Percentiles rank a stretch among this genome's conserved stretches.
Evolutionary conservation across 192 early-diverging fungal species (phyloP).

Genomic region (Coemansia umbellata): DNA sequence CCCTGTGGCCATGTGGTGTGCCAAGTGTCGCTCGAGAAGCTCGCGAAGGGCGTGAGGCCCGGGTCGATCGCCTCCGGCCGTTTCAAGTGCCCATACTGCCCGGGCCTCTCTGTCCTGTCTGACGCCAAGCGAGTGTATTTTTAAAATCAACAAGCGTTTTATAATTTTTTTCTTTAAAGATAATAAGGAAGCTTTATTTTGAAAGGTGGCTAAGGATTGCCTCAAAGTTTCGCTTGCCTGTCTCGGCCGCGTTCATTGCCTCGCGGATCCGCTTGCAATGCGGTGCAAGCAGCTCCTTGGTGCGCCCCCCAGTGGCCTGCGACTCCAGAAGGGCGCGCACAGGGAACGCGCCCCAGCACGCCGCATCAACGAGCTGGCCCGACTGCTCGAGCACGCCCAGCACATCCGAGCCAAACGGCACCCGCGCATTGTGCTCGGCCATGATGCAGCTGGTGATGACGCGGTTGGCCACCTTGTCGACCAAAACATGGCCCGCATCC

Average conservation of each 20-base stretch:
- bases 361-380: slow-evolving; percentile 22
- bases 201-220: slow-evolving; percentile 18
- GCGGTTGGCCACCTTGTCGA: slow-evolving; percentile 35
- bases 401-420: slow-evolving; percentile 24
- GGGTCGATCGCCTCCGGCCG: slow-evolving; percentile 44
- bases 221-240: slow-evolving; percentile 12
- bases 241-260: slow-evolving; percentile 9
- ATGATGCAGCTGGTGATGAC: slow-evolving; percentile 41
- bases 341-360: slow-evolving; percentile 43
- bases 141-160: neutral
- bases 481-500: slow-evolving; percentile 18
- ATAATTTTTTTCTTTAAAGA: neutral
- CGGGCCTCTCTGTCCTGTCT: slow-evolving; percentile 69
- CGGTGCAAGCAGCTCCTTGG: slow-evolving; percentile 20
- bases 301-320: slow-evolving; percentile 18
- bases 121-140: slow-evolving; percentile 50
- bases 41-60: slow-evolving; percentile 68
- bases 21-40: slow-evolving; percentile 80
- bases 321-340: slow-evolving; percentile 48
- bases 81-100: slow-evolving; percentile 99
- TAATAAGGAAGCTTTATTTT: neutral
- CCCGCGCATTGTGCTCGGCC: slow-evolving; percentile 35
- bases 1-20: slow-evolving; percentile 95
- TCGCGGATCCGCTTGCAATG: slow-evolving; percentile 1
- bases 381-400: slow-evolving; percentile 12